Evolutionary conservation across 176 grass and related monocot species (phyloP), one percentile per base, ranked within the genome.

Genomic region (Zea luxurians): DNA sequence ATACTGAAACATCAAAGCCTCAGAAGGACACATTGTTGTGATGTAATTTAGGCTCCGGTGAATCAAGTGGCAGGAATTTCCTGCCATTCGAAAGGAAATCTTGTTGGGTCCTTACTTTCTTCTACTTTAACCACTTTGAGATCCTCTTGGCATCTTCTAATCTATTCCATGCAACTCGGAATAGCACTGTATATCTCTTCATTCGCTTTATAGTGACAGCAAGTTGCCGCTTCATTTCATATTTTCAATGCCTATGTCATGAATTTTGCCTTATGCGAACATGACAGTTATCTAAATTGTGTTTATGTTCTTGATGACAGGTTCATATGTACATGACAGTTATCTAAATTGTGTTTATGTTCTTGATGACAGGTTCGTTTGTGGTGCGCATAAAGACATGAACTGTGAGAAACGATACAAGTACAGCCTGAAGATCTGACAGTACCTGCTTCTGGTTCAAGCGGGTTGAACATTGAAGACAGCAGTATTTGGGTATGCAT

Each of bases 341-440:
- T 83, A 78, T 13, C 36, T 36, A 60, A 74, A 63, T 82, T 44
- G 16, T n/a, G n/a, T n/a, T n/a, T n/a, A n/a, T 76, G 17, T 72
- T 11, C 7, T 87, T 48, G 4, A 37, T 43, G 2, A 17, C 79
- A 93, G 91, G 91, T 86, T 90, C 91, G 20, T 93, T 93, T 20
- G 85, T 93, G 74, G 76, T 93, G 70, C 85, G 85, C 37, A 88
- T 90, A 69, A 93, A 93, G 85, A 86, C 85, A 71, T 93, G 81
- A 90, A 54, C 43, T 60, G 62, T 15, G 36, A 34, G 5, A 63
- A 77, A 80, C 35, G 46, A 58, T 54, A 62, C 64, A 62, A 50
- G 34, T 80, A 61, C 66, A 50, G 46, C 73, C 54, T 71, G 53
- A 42, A 59, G 7, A 59, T 20, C 10, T 59, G 8, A 59, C 54